phyloP scores from a whole-genome alignment of 2,329 filamentous ascomycete species.

The Paecilomyces niveus region DNA sequence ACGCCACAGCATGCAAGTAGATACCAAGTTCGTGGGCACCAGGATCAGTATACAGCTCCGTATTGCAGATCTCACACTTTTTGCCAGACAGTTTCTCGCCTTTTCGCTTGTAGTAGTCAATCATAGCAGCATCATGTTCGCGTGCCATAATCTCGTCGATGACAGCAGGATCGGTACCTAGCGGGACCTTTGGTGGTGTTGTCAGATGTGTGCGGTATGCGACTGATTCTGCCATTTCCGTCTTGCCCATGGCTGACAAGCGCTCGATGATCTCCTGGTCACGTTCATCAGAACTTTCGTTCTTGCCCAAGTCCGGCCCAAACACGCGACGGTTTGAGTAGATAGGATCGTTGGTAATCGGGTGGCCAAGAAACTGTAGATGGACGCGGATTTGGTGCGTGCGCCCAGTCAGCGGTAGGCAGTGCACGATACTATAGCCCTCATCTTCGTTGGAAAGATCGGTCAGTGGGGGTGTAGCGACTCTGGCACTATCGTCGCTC shows the following conservation, averaged over 20 bases:
- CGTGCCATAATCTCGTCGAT: constrained; percentile 35
- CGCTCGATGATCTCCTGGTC: constrained; percentile 87
- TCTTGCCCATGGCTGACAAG: constrained; percentile 85
- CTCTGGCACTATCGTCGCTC: constrained; percentile 16
- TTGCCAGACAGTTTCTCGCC: constrained; percentile 91
- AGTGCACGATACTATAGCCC: constrained; percentile 92
- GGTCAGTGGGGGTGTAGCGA: constrained; percentile 25
- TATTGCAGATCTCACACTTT: constrained; percentile 72
- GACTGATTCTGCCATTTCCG: constrained; percentile 81
- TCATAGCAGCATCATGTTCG: constrained; percentile 72
- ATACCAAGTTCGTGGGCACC: constrained; percentile 84
- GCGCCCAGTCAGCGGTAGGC: constrained; percentile 83
- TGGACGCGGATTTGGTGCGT: constrained; percentile 96
- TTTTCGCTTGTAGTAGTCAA: constrained; percentile 80
- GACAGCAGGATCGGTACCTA: constrained; percentile 27
- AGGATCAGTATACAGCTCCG: constrained; percentile 87
- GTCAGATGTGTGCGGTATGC: constrained; percentile 62
- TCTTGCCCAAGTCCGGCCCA: constrained; percentile 66
- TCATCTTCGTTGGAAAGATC: constrained; percentile 41
- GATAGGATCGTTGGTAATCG: constrained; percentile 95
- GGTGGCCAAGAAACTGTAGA: constrained; percentile 86
- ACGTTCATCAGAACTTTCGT: constrained; percentile 60
- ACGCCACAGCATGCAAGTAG: constrained; percentile 86
- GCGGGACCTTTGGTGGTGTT: constrained; percentile 29
- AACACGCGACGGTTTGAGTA: constrained; percentile 94